Evolutionary conservation across 2,329 filamentous ascomycete species (phyloP), one percentile per base, ranked within the genome.

Genomic region (Purpureocillium lavendulum): DNA sequence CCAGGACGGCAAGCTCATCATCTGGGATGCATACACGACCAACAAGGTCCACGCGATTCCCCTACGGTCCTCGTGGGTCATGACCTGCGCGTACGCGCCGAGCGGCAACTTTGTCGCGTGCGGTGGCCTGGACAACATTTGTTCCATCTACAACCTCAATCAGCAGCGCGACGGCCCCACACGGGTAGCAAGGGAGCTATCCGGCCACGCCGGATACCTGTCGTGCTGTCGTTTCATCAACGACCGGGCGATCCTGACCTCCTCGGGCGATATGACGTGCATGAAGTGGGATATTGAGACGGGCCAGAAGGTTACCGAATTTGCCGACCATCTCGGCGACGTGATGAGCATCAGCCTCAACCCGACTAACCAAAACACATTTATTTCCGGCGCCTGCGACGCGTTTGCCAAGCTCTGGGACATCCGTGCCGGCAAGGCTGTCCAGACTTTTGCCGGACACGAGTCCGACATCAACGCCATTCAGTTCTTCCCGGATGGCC

Each of bases 331-430:
- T 62, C 75, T 98, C 10, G 92, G 92, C 60, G 92, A 98, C 59
- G 92, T 98, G 52, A 98, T 98, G 92, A 97, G 90, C 73, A 88
- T 97, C 69, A 97, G 90, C 75, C 86, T 98, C 65, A 97, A 98
- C 70, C 92, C 92, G 1, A 94, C 94, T 46, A 96, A 97, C 70
- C 89, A 95, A 67, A 97, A 97, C 68, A 92, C 94, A 48, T 98
- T 98, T 61, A 92, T 97, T 48, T 97, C 92, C n/a, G 92, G 92
- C 62, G 92, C 92, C 54, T 98, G 92, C 66, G 92, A 98, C 64
- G 89, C 90, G 13, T 98, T 97, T 59, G 92, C 92, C 42, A 98
- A 98, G 69, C 71, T 98, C 41, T 98, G 92, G 92, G 92, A 98
- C 70, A 95, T 97, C 53, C 86, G 92, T 59, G 89, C 92, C 50